These are phyloP conservation scores for Sutorius australiensis DNA, from an alignment of 768 basidiomycete species.

Conservation along the genomic window DNA sequence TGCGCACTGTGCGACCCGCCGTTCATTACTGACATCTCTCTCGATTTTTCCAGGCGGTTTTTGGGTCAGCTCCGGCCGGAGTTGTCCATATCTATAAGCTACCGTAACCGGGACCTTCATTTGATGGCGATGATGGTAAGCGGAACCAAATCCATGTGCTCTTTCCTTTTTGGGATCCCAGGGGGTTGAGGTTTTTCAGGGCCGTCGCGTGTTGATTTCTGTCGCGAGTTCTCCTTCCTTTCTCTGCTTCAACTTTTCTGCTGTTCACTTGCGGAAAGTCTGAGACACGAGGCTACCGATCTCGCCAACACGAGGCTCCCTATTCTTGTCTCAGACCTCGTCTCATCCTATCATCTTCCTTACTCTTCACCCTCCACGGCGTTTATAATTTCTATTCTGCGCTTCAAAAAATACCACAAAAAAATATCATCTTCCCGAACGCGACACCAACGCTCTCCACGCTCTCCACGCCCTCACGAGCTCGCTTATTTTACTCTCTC, in stretches of 20 bases:
- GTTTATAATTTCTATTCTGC: constrained; percentile 16
- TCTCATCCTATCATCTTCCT: constrained; percentile 19
- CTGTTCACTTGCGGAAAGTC: constrained; percentile 38
- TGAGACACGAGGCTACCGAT: constrained; percentile 47
- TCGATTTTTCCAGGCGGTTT: background rate
- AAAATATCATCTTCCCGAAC: constrained; percentile 22
- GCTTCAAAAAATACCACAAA: constrained; percentile 18
- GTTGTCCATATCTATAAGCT: background rate
- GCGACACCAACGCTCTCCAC: constrained; percentile 32
- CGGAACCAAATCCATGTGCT: constrained; percentile 14
- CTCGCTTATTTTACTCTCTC: constrained; percentile 26
- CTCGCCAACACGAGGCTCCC: constrained; percentile 46
- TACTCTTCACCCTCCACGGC: constrained; percentile 19
- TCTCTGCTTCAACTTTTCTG: constrained; percentile 25
- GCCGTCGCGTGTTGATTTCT: constrained; percentile 28
- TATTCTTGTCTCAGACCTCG: constrained; percentile 18
- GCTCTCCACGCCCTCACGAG: constrained; percentile 27
- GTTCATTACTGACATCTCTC: constrained; percentile 7
- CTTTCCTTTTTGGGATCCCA: constrained; percentile 29
- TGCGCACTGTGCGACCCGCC: background rate
- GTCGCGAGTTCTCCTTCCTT: constrained; percentile 16
- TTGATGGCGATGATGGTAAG: constrained; percentile 32
- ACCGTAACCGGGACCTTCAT: constrained; percentile 14
- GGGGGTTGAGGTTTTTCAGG: constrained; percentile 34
- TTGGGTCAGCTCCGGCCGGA: background rate